Evolutionary conservation across 352 stramenopile genomes (phyloP).

Genomic region (Hyphochytrium catenoides): DNA sequence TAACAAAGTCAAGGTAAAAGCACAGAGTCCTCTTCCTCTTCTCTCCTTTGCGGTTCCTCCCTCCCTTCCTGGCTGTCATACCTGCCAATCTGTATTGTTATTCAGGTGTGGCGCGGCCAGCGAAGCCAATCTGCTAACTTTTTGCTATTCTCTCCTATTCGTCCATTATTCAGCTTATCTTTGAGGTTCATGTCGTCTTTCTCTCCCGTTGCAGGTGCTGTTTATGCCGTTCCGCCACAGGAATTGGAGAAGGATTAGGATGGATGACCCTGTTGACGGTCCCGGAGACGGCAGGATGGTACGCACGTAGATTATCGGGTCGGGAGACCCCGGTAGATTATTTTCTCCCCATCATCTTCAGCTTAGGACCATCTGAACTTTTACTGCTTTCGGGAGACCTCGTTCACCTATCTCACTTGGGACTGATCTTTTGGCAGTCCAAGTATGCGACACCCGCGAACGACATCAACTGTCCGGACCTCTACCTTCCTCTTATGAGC

Average conservation of each 20-base stretch:
- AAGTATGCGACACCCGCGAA: constrained; percentile 66
- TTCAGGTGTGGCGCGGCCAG: too few relatives aligned
- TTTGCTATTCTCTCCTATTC: constrained; percentile 1
- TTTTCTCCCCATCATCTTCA: too few relatives aligned
- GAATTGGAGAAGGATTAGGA: constrained; percentile 47
- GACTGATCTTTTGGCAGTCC: constrained; percentile 11
- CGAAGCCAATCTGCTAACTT: too few relatives aligned
- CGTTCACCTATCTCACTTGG: constrained; percentile 1
- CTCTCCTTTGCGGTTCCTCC: constrained; percentile 2
- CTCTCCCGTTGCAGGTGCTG: too few relatives aligned
- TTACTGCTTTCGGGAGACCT: too few relatives aligned
- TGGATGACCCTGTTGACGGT: constrained; percentile 14
- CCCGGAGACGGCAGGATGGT: constrained; percentile 27
- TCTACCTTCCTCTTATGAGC: constrained; percentile 97
- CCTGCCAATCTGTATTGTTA: too few relatives aligned
- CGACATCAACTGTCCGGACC: constrained; percentile 91
- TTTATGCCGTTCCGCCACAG: constrained; percentile 59
- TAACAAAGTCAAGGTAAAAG: constrained; percentile 47
- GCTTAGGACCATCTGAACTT: too few relatives aligned
- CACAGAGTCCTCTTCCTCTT: constrained; percentile 1
- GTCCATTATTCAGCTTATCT: background rate
- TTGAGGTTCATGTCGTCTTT: too few relatives aligned
- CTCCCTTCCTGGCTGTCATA: too few relatives aligned
- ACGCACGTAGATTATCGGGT: constrained; percentile 3
- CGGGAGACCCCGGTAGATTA: too few relatives aligned